Evolutionary conservation across 208 protist species (phyloP).

Genomic region (Trichomonas gallinae): DNA sequence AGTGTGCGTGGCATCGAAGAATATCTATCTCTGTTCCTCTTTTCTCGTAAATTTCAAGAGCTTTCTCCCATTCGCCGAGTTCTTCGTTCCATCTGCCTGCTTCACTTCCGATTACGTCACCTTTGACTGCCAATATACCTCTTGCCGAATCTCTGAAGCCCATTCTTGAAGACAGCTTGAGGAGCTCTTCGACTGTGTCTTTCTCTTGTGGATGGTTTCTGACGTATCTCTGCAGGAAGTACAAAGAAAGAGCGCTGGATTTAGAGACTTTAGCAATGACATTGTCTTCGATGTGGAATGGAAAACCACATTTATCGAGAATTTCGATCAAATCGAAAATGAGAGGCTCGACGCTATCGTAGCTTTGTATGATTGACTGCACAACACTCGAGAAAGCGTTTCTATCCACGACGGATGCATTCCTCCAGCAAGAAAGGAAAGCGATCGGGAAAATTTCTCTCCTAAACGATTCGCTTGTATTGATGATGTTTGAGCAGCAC

Average conservation of each 20-base stretch:
- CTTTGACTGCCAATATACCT: not conserved
- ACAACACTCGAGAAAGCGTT: not conserved
- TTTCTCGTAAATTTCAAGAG: not conserved
- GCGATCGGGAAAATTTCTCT: not conserved
- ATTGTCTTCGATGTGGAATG: not conserved
- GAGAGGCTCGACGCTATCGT: not conserved
- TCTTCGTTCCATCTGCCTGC: not conserved
- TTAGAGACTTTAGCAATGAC: not conserved
- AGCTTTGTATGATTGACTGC: not conserved
- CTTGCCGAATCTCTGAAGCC: not conserved
- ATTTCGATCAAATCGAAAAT: not conserved
- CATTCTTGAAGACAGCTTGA: not conserved
- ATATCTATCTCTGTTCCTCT: too few relatives aligned
- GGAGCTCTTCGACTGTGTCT: not conserved
- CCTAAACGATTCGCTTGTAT: not conserved
- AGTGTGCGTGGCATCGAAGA: not conserved
- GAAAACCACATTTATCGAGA: not conserved
- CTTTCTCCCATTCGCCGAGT: constrained; percentile 12
- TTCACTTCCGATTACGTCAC: not conserved
- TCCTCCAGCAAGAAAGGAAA: not conserved
- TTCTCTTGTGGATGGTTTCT: not conserved
- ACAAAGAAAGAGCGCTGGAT: not conserved
- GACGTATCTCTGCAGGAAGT: not conserved
- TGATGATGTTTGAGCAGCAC: not conserved
- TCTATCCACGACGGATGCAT: not conserved